These are phyloP conservation scores for Boehmeria nivea DNA, from an alignment of 306 rosid genomes.

Conservation along the genomic window DNA sequence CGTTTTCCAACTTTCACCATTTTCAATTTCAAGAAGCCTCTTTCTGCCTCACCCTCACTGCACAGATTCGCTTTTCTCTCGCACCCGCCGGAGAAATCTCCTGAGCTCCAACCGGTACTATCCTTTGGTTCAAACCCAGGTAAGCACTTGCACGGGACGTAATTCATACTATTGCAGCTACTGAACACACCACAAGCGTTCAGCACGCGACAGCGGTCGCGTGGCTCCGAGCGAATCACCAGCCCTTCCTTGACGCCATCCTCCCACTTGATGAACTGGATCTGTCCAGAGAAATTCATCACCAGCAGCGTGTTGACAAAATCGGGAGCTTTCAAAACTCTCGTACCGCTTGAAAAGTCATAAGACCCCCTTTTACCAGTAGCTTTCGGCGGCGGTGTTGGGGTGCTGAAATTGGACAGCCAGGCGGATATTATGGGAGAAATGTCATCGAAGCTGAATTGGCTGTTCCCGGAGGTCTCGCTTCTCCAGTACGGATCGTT, in stretches of 20 bases:
- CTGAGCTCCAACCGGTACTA: neutral
- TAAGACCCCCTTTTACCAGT: no score
- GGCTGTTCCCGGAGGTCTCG: neutral
- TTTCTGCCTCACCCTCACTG: neutral
- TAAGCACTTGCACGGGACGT: slow-evolving; percentile 6
- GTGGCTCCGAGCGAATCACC: neutral
- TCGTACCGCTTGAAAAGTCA: no score
- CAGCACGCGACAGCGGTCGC: neutral
- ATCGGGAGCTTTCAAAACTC: neutral
- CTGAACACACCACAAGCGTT: slow-evolving; percentile 10
- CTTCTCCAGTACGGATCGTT: slow-evolving; percentile 13
- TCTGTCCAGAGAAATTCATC: slow-evolving; percentile 1
- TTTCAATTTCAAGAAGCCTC: neutral
- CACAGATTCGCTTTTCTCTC: neutral
- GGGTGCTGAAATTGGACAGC: neutral
- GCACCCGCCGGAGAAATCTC: slow-evolving; percentile 4
- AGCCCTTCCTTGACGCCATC: neutral
- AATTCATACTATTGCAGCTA: slow-evolving; percentile 9
- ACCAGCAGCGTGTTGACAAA: neutral
- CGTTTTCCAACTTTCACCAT: neutral
- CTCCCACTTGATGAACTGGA: neutral
- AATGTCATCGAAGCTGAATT: neutral
- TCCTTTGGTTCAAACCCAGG: slow-evolving; percentile 10
- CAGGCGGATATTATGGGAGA: no score
- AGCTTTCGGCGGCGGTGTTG: neutral